A percentile compares a stretch with the other conserved stretches of the same genome.
Evolutionary conservation across 208 protist species (phyloP).

Genomic region (Angomonas ambiguus): DNA sequence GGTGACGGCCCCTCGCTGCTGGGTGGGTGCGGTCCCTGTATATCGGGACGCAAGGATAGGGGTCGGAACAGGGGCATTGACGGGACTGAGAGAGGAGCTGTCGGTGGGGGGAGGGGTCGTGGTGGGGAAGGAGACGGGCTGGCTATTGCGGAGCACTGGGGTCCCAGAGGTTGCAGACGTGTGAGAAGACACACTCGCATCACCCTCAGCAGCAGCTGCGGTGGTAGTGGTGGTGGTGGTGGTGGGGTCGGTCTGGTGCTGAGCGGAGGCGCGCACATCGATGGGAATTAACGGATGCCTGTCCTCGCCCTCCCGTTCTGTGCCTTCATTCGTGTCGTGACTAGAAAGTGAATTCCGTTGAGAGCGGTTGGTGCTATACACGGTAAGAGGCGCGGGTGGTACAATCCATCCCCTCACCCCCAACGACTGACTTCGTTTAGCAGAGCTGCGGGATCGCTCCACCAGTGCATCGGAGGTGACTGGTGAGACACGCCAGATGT

Average conservation of each 20-base stretch:
- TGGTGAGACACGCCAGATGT: neutral
- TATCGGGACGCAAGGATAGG: neutral
- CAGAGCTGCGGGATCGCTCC: neutral
- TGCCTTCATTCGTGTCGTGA: neutral
- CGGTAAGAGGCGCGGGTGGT: neutral
- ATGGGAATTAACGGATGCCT: neutral
- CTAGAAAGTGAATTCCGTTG: neutral
- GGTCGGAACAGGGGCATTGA: neutral
- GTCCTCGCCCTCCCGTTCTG: neutral
- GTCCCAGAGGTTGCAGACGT: neutral
- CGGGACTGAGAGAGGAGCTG: neutral
- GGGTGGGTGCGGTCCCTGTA: neutral
- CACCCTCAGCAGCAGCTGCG: neutral
- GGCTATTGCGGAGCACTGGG: neutral
- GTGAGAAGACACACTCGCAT: neutral
- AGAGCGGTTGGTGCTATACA: neutral
- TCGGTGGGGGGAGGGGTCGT: neutral
- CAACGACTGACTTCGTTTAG: neutral
- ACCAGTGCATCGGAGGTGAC: neutral
- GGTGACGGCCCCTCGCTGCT: neutral
- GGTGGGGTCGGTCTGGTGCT: neutral
- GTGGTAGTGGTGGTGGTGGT: neutral
- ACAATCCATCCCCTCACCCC: neutral
- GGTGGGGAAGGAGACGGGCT: slow-evolving; percentile 12
- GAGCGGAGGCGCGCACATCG: neutral